Evolutionary conservation across 768 basidiomycete species (phyloP), one percentile per base, ranked within the genome.

Genomic region (Calvatia gigantea): DNA sequence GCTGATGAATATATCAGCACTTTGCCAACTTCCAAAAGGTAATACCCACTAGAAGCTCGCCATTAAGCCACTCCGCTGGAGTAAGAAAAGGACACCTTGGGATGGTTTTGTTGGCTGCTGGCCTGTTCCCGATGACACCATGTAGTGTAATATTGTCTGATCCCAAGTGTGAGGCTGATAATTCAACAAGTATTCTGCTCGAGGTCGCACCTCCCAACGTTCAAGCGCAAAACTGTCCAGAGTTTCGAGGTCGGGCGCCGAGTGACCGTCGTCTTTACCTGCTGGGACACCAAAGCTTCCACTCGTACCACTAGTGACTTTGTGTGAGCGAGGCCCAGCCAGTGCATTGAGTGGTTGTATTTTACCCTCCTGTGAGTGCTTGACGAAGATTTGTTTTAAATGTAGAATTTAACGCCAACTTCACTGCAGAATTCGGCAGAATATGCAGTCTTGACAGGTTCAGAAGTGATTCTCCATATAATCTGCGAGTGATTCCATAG

Each of bases 71-170:
- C 92, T 94, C 37, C 86, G 77, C 63, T 90, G 79, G 2, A 99
- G 77, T 6, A 98, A 78, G 64, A 84, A 88, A 7, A 96, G 75
- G 12, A 98, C 94, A 17, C 86, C 89, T 58, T 85, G 83, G 0
- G 90, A 90, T 5, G 94, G 93, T 66, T 82, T 84, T 6, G 85
- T 73, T 23, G 89, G 83, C 33, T 80, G 74, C 66, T 89, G 83
- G n/a, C 85, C 91, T 27, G 83, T 84, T 11, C 86, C 91, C 29
- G 90, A 96, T 7, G 92, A 94, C 3, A 99, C 97, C 94, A 99
- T 97, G 66, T 91, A 98, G 70, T 98, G 94, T 41, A 98, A 78
- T 63, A 98, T 96, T 0, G 93, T 94, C 94, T 98, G 58, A 28
- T 27, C 43, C 38, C 59, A 49, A 58, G 37, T 46, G 38, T 53